Evolutionary conservation across 2,329 filamentous ascomycete genomes (phyloP), one percentile per base, ranked within the genome.

Genomic region (Mariannaea sp.): DNA sequence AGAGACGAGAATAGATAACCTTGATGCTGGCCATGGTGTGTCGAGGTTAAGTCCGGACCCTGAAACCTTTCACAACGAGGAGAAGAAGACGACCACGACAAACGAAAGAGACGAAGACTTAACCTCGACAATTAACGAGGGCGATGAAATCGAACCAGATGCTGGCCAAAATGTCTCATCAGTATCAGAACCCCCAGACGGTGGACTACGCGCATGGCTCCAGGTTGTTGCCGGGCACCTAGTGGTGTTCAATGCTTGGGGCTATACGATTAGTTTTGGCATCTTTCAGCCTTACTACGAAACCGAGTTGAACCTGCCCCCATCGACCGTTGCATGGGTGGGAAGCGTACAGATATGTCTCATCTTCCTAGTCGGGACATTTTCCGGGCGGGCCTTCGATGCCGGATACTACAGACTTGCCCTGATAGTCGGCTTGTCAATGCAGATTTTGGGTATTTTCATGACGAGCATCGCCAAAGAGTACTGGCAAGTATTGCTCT

Each of bases 401-500:
- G 71, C 71, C 2, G 77, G 77, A 0, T 73, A 76, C 49, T 71
- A 69, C 22, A 68, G 69, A 1, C 46, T 59, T 0, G 65, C 70
- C 1, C 53, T 78, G 1, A 52, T 72, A 0, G 55, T 63, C 0
- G 73, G 76, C 0, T 69, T 69, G 0, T 65, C 74, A 13, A 64
- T 84, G 24, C 76, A 82, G 49, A 56, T 77, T 0, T 19, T 77
- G 0, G 77, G 78, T 13, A 71, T 76, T 20, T 75, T 81, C 60
- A 70, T 73, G 60, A 77, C 77, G 7, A 78, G 75, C 26, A 64
- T 77, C 1, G 65, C 71, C 6, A 74, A 63, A 0, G 56, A 64
- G 17, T 80, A 79, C 60, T 80, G 75, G 73, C 76, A 80, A 39
- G 54, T 81, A 0, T 71, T 81, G 24, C 71, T 82, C 0, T 70